A percentile compares a stretch with the other conserved stretches of the same genome.
These are phyloP conservation scores for Pichia ethanolica DNA, from an alignment of 805 yeast genomes.

Conservation along the genomic window DNA sequence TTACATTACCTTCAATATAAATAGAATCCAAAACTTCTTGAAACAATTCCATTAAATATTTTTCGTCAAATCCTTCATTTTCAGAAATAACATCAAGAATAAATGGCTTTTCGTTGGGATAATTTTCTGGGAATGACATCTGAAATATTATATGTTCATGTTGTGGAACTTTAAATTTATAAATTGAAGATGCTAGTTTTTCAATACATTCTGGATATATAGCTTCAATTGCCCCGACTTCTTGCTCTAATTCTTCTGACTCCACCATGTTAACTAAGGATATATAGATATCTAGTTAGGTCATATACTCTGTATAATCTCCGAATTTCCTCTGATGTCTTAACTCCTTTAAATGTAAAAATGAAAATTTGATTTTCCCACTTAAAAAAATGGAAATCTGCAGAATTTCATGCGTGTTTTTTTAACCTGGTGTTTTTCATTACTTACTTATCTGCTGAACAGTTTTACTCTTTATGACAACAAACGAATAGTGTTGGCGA, in stretches of 20 bases:
- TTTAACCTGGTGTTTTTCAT: too few relatives aligned
- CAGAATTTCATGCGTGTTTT: too few relatives aligned
- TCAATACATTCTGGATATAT: conserved; percentile 66
- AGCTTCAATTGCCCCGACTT: conserved; percentile 76
- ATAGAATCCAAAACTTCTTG: conserved; percentile 46
- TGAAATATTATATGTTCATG: conserved; percentile 56
- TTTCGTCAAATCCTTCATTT: conserved; percentile 31
- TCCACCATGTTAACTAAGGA: conserved; percentile 8
- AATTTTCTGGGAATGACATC: conserved; percentile 60
- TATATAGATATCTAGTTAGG: too few relatives aligned
- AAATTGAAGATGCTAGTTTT: conserved; percentile 31
- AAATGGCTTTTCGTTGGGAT: conserved; percentile 62
- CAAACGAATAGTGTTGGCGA: too few relatives aligned
- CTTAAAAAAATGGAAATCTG: too few relatives aligned
- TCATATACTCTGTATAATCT: too few relatives aligned
- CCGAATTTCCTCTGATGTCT: neutral
- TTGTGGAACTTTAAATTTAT: conserved; percentile 50
- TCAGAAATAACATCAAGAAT: conserved; percentile 45
- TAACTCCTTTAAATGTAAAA: neutral
- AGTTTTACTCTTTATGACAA: too few relatives aligned
- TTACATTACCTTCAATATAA: conserved; percentile 57
- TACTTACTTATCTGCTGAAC: too few relatives aligned
- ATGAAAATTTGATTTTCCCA: too few relatives aligned
- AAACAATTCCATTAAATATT: conserved; percentile 41
- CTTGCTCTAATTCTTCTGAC: conserved; percentile 57